Conservation (phyloP, 257 asterid genomes). For the Buddleja alternifolia region DNA sequence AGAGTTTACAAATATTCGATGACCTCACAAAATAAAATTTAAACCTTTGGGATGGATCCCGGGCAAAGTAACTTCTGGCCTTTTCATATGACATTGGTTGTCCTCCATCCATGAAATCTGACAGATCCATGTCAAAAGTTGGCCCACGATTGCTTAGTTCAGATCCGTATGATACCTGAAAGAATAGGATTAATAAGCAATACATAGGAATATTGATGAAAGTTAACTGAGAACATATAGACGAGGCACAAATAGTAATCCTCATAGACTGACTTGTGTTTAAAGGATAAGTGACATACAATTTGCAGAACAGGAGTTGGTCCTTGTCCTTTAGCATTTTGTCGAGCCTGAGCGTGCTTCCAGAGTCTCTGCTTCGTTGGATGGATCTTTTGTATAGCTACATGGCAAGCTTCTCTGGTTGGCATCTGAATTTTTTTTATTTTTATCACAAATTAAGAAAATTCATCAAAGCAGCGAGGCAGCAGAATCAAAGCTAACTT, state of each 20-base stretch:
- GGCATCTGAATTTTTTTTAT: conserved; percentile 68
- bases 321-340: conserved; percentile 69
- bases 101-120: conserved; percentile 88
- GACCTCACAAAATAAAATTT: conserved; percentile 7
- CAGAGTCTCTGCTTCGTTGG: conserved; percentile 91
- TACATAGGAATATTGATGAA: not conserved
- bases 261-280: not conserved
- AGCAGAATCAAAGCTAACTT: conserved; percentile 13
- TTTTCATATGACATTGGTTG: conserved; percentile 75
- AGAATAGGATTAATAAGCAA: conserved; percentile 25
- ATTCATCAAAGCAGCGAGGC: not conserved
- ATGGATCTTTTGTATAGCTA: conserved; percentile 85
- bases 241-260: too few species aligned
- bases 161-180: conserved; percentile 95
- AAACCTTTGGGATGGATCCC: conserved; percentile 94
- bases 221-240: not conserved
- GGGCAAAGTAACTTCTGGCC: conserved; percentile 84
- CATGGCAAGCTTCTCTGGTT: conserved; percentile 97
- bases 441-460: conserved; percentile 10
- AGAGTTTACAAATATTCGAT: conserved; percentile 11
- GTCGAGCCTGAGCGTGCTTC: conserved; percentile 99
- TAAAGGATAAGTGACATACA: conserved; percentile 46
- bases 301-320: conserved; percentile 88
- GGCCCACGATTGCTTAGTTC: conserved; percentile 99
- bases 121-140: conserved; percentile 95